phyloP scores from a whole-genome alignment of 2,329 filamentous ascomycete species.

The Zymoseptoria ardabiliae region DNA sequence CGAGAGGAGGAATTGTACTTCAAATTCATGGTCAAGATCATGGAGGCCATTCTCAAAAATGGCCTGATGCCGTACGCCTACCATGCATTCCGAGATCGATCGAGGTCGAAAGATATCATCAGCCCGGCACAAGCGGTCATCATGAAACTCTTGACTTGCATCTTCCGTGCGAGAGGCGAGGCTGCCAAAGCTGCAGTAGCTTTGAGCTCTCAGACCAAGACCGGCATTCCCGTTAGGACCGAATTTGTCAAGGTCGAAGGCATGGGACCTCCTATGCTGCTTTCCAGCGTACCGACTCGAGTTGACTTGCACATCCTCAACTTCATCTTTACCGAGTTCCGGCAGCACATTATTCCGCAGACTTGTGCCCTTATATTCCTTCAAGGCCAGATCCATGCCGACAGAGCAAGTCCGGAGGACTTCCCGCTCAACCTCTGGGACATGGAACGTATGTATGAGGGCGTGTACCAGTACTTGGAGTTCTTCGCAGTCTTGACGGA shows the following conservation, averaged over 20 bases:
- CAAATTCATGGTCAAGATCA: slow-evolving; percentile 92
- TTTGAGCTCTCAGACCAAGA: neutral
- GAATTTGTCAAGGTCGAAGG: slow-evolving; percentile 1
- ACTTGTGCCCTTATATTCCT: slow-evolving; percentile 91
- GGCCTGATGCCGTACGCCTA: slow-evolving; percentile 87
- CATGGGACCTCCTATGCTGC: slow-evolving; percentile 1
- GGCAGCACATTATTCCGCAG: slow-evolving; percentile 85
- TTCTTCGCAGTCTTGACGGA: slow-evolving; percentile 88
- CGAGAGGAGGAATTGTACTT: slow-evolving; percentile 91
- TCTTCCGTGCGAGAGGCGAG: slow-evolving; percentile 61
- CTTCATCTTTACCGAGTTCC: slow-evolving; percentile 88
- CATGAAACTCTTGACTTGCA: slow-evolving; percentile 81
- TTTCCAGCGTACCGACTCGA: slow-evolving; percentile 30
- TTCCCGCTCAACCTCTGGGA: slow-evolving; percentile 96
- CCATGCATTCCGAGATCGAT: slow-evolving; percentile 71
- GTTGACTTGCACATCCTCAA: slow-evolving; percentile 65
- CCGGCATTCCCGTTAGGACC: slow-evolving; percentile 1
- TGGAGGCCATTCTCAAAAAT: slow-evolving; percentile 84
- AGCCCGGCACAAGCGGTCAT: slow-evolving; percentile 91
- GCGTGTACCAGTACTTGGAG: slow-evolving; percentile 86
- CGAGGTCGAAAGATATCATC: slow-evolving; percentile 80
- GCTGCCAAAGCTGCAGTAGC: slow-evolving; percentile 25
- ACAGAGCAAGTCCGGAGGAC: slow-evolving; percentile 68
- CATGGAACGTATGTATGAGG: slow-evolving; percentile 94
- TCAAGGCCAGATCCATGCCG: slow-evolving; percentile 79